phyloP scores from a whole-genome alignment of 2,329 filamentous ascomycete genomes.

The Colletotrichum sp. region DNA sequence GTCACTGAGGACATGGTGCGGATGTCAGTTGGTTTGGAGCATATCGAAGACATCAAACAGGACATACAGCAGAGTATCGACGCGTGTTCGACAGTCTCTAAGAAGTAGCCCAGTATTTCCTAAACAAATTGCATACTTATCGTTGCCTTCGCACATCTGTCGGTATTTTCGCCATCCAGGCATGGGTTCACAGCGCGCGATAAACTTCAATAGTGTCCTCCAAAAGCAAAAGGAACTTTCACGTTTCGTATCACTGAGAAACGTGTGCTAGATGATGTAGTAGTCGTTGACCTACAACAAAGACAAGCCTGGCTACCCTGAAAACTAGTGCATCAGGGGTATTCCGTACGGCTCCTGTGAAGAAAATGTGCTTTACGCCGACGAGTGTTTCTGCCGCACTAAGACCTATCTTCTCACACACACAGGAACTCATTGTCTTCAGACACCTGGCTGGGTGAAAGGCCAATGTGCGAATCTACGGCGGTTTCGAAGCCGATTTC shows the following conservation, averaged over 20 bases:
- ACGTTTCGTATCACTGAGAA: neutral
- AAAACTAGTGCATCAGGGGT: too few species aligned
- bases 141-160: fast-evolving
- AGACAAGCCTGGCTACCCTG: neutral
- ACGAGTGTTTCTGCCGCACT: fast-evolving
- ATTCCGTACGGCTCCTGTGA: too few species aligned
- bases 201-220: neutral
- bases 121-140: fast-evolving
- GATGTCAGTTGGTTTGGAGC: neutral
- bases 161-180: too few species aligned
- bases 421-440: neutral
- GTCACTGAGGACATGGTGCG: neutral
- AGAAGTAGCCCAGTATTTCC: neutral
- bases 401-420: neutral
- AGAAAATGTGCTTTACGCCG: neutral
- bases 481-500: neutral
- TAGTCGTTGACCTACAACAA: fast-evolving
- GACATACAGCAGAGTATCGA: neutral
- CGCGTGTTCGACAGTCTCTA: fast-evolving
- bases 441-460: neutral
- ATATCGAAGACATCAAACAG: neutral
- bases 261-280: fast-evolving
- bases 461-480: neutral
- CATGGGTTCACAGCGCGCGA: neutral
- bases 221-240: neutral